Percentiles rank a stretch among this genome's conserved stretches.
Evolutionary conservation across 2,329 filamentous ascomycete species (phyloP).

Genomic region (Curvularia eragrostidis): DNA sequence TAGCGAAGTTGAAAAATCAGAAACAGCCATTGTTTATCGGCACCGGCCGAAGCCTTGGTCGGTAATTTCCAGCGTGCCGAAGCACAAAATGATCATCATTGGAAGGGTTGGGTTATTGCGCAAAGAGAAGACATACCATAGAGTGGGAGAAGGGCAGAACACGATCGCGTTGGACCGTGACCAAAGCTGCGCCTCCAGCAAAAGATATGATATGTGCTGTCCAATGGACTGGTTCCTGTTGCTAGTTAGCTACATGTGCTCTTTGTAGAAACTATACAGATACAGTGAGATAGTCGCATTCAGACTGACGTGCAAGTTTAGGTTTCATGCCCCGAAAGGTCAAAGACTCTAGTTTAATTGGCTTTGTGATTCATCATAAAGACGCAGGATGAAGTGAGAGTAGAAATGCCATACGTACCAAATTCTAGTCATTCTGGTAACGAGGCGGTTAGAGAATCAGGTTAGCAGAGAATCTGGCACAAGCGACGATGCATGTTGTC

Average conservation of each 20-base stretch:
- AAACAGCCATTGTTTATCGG: constrained; percentile 52
- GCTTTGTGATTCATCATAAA: constrained; percentile 53
- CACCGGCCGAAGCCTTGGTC: constrained; percentile 51
- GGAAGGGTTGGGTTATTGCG: constrained; percentile 10
- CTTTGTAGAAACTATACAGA: background rate
- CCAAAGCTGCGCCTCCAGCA: background rate
- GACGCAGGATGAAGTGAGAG: constrained; percentile 14
- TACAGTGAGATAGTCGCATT: constrained; percentile 29
- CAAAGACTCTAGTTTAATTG: constrained; percentile 57
- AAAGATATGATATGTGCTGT: background rate
- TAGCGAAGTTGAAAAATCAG: constrained; percentile 41
- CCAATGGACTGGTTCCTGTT: background rate
- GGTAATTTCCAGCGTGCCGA: constrained; percentile 56
- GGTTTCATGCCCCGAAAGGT: constrained; percentile 54
- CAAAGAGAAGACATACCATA: constrained; percentile 11
- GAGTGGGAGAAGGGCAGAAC: background rate
- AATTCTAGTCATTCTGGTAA: constrained; percentile 7
- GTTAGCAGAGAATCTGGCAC: constrained; percentile 4
- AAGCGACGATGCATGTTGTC: constrained; percentile 2
- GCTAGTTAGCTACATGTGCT: constrained; percentile 25
- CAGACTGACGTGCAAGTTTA: constrained; percentile 55
- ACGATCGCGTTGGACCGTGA: background rate
- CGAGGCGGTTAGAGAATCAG: background rate
- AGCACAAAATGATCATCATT: constrained; percentile 52
- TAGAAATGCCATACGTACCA: constrained; percentile 22